phyloP scores from a whole-genome alignment of 257 asterid species.

The Prunella vulgaris region DNA sequence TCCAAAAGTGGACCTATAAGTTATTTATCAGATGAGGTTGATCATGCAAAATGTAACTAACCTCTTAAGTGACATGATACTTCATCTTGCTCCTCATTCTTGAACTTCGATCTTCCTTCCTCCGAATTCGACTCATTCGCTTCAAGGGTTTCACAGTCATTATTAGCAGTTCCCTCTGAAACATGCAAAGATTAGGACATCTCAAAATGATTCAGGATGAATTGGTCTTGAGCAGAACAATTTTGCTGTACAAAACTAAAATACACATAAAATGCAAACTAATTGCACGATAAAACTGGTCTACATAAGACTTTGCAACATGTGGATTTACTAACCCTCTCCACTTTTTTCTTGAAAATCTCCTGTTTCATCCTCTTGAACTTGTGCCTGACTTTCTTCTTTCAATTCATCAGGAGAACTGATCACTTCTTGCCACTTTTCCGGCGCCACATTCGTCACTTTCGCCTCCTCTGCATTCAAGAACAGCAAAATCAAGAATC shows the following conservation, averaged over 20 bases:
- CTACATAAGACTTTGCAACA: background rate
- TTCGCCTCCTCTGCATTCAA: constrained; percentile 31
- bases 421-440: constrained; percentile 13
- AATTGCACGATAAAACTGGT: too few species aligned
- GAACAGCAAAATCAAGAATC: constrained; percentile 1
- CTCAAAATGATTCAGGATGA: background rate
- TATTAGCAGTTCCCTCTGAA: constrained; percentile 18
- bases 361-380: constrained; percentile 25
- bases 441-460: constrained; percentile 15
- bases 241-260: too few species aligned
- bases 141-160: constrained; percentile 18
- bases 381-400: constrained; percentile 26
- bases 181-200: constrained; percentile 14
- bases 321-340: constrained; percentile 32
- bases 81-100: constrained; percentile 29
- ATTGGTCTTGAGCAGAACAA: too few species aligned
- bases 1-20: background rate
- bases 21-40: background rate
- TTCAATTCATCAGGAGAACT: constrained; percentile 8
- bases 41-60: constrained; percentile 22
- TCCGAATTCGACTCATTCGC: constrained; percentile 20
- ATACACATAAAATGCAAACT: too few species aligned
- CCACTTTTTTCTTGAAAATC: constrained; percentile 27
- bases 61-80: constrained; percentile 28
- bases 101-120: background rate